Evolutionary conservation across 805 yeast genomes (phyloP), one percentile per base, ranked within the genome.

Genomic region (Isabelozyma pseudorhagii): DNA sequence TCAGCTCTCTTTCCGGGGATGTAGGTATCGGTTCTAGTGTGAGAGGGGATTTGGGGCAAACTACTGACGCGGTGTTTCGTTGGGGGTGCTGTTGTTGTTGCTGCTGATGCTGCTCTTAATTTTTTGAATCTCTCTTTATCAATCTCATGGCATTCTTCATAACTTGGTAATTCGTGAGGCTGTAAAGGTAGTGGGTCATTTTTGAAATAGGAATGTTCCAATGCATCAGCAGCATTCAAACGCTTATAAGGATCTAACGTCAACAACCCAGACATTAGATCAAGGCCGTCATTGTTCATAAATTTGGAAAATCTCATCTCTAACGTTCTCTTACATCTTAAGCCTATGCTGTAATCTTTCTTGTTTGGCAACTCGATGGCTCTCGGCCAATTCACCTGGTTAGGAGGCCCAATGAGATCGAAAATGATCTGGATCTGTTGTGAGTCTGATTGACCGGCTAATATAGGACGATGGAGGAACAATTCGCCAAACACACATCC

Each of bases 401-500:
- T 66, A 1, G 98, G 97, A 0, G 90, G 77, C 0, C 99, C 99
- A 46, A 92, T 73, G 29, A 94, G 71, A 59, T 81, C 81, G 64
- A 94, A 94, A 8, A 93, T 86, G 29, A 82, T 74, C 57, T 84
- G 85, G 0, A 94, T 89, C 70, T 94, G 99, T 64, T 93, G 96
- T 9, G 86, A 66, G 64, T 94, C 99, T 0, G 94, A 80, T 42
- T 79, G 73, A 0, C 99, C 99, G 40, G 85, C 91, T 44, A 94
- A 66, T 13, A 94, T 86, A 0, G 99, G 99, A 56, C 80, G 82
- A 53, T 82, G 80, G 31, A 82, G 83, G 68, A 87, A 93, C 61
- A 92, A 77, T 68, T 94, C 99, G 0, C 90, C 99, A 62, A 94
- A 85, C 0, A 94, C 93, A 69, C 99, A 94, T 1, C 98, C 98